Base-by-base conservation (phyloP, 2,329 filamentous ascomycete genomes). In the Aspergillus oerlinghausenensis region DNA sequence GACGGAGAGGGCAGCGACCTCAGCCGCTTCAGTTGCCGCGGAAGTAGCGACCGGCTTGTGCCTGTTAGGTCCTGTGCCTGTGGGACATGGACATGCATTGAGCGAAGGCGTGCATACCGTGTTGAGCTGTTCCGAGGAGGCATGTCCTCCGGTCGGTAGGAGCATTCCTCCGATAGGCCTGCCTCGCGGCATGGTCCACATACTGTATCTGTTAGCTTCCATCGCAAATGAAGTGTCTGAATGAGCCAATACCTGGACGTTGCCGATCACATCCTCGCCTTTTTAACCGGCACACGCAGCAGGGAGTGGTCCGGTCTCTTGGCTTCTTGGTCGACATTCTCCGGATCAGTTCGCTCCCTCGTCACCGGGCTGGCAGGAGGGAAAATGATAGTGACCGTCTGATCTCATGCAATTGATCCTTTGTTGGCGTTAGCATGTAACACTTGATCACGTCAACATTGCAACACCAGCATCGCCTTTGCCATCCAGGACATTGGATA, bases 111-210 rank as follows among this genome's bases (percentile, higher is more conserved):
- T 7, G 14, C 52, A 17, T 51, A 61, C 57, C 32, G n/a, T 2
- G 8, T 3, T 25, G 21, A 6, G n/a, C 40, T 4, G 23, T 26
- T 11, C 21, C 50, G 29, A 19, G 57, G 52, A 26, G 57, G 52
- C 55, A 54, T 57, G 23, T 60, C 59, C 43, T 57, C 51, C 17
- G 59, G 40, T 17, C 52, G 40, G 38, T 61, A 61, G 49, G 55
- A 61, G 35, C 59, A 61, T 28, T 52, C 42, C 32, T 50, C 48
- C 2, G 45, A 9, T 3, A 38, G n/a, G n/a, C 50, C 50, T 23
- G 1, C 14, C 19, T 32, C 23, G 17, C 26, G 49, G 35, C 59
- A 61, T 52, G 14, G n/a, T 26, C 35, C 50, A 17, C 59, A 61
- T 35, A 28, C 59, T 61, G 49, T 17, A 21, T 26, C 11, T 32